Conservation (phyloP, 345 rosid species). For the Pistacia vera region DNA sequence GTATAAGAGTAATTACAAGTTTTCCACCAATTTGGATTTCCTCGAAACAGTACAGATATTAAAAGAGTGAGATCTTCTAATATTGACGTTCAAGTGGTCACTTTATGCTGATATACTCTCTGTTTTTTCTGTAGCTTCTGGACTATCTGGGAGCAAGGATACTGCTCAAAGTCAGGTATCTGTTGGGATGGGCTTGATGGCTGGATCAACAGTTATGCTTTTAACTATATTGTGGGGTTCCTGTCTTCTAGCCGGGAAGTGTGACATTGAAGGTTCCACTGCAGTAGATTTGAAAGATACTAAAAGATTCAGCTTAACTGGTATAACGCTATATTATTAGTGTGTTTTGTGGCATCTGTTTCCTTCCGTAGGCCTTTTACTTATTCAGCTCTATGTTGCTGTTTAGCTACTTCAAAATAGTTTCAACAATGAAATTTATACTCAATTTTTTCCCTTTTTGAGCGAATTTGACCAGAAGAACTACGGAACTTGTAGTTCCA, state of each 20-base stretch:
- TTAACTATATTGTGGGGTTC: constrained; percentile 42
- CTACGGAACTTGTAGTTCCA: too few species aligned
- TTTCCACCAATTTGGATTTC: neutral
- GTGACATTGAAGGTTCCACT: constrained; percentile 23
- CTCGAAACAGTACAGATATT: neutral
- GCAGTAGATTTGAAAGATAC: constrained; percentile 22
- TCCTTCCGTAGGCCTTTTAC: too few species aligned
- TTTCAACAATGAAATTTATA: too few species aligned
- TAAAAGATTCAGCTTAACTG: constrained; percentile 21
- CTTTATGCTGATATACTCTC: neutral
- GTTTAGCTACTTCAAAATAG: too few species aligned
- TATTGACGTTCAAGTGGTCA: neutral
- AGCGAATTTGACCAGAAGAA: too few species aligned
- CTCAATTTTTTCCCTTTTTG: too few species aligned
- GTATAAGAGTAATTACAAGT: neutral
- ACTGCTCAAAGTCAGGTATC: constrained; percentile 41
- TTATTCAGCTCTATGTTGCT: too few species aligned
- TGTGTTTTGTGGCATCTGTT: neutral
- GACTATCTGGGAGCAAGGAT: constrained; percentile 32
- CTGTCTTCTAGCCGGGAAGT: constrained; percentile 32
- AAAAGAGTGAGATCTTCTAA: neutral
- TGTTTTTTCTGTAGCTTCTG: constrained; percentile 23
- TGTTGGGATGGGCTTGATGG: constrained; percentile 43
- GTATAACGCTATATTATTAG: neutral
- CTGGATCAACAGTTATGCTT: constrained; percentile 40